phyloP scores from a whole-genome alignment of 495 filamentous ascomycete species.

The Physcia stellaris region DNA sequence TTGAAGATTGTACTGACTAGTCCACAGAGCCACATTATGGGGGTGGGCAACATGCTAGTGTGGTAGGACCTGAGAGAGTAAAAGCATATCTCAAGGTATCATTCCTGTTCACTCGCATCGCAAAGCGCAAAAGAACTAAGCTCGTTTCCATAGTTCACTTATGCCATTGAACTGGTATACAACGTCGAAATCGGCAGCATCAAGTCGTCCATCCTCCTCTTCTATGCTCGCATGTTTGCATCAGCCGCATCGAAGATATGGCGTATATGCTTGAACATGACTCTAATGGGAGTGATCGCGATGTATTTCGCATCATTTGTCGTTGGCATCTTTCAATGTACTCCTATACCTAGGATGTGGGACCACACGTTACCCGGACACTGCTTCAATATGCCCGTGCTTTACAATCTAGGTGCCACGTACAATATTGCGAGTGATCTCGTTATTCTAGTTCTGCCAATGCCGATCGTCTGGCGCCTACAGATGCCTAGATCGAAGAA shows the following conservation, averaged over 20 bases:
- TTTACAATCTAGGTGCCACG: slow-evolving; percentile 25
- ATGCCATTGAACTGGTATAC: slow-evolving; percentile 14
- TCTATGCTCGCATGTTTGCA: slow-evolving; percentile 28
- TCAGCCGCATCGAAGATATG: slow-evolving; percentile 16
- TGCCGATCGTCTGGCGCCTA: slow-evolving; percentile 31
- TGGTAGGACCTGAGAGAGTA: too few species aligned
- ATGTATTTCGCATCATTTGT: slow-evolving; percentile 12
- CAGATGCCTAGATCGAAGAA: slow-evolving; percentile 28
- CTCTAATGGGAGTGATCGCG: slow-evolving; percentile 22
- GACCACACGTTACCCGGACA: slow-evolving; percentile 8
- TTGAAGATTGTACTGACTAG: too few species aligned
- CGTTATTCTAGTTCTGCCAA: slow-evolving; percentile 33
- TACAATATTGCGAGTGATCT: slow-evolving; percentile 31
- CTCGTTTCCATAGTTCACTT: slow-evolving; percentile 2
- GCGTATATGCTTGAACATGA: slow-evolving; percentile 18
- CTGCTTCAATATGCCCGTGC: slow-evolving; percentile 22
- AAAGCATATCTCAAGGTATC: too few species aligned
- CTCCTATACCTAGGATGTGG: slow-evolving; percentile 14
- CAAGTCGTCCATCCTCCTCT: slow-evolving; percentile 31
- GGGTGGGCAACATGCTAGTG: too few species aligned
- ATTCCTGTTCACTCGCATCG: too few species aligned
- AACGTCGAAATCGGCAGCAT: slow-evolving; percentile 19
- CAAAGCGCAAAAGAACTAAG: too few species aligned
- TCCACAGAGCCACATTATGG: too few species aligned
- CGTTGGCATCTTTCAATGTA: slow-evolving; percentile 22